Evolutionary conservation across 2,329 filamentous ascomycete species (phyloP), one percentile per base, ranked within the genome.

Genomic region (Claviceps fusiformis): DNA sequence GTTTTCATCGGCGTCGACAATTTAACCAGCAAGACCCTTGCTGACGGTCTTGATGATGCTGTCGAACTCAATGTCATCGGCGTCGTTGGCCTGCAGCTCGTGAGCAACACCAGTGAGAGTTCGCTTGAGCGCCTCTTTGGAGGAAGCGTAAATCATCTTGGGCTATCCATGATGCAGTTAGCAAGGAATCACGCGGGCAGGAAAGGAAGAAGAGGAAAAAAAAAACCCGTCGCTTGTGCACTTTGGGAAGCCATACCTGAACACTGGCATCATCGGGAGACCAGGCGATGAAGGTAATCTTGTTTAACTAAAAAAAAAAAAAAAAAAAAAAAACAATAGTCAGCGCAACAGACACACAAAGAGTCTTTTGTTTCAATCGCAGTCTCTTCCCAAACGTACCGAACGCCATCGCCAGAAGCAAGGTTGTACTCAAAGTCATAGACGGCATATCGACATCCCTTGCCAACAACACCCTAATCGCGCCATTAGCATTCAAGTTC

Each of bases 131-230:
- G 86, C 85, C 65, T 91, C 86, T 77, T 92, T 93, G 72, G 88
- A 93, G 53, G 88, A 87, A 64, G 87, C 86, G 78, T 92, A 93
- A 71, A 90, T 80, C 88, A 93, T 93, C 79, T 90, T 90, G 73
- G 85, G 79, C 87, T 90, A 39, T 39, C 5, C 35, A 49, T 39
- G 19, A 35, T 45, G 15, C n/a, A 13, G 54, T 54, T 35, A 54
- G 54, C 45, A 31, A 55, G 24, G 24, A 24, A 24, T 24, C 24
- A 24, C 1, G 24, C 24, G 24, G 24, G 24, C 24, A 3, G 4
- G 35, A 10, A 3, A 11, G 8, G 37, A 15, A 17, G 37, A 13
- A 3, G 19, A 46, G 6, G 24, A 24, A 29, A 8, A 15, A 13
- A 27, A 46, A 9, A 9, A 44, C n/a, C 19, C 8, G 19, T 17